Evolutionary conservation across 2,329 filamentous ascomycete genomes (phyloP), one percentile per base, ranked within the genome.

Genomic region (Fusarium lateritium): DNA sequence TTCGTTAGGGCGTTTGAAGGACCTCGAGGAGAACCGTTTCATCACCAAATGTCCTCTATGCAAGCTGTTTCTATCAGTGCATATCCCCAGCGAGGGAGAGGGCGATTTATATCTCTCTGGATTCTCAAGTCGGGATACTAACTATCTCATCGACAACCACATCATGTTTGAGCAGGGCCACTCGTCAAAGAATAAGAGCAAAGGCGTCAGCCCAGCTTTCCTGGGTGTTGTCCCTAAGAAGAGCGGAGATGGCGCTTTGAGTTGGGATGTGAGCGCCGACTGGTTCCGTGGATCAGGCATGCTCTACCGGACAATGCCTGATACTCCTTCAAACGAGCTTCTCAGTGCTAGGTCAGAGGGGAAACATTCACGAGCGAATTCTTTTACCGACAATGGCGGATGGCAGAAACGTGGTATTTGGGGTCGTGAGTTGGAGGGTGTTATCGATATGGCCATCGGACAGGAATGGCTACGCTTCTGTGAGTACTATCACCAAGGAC

Each of bases 401-500:
- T 76, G 76, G 76, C 47, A 72, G 42, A 76, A 76, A 49, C 74
- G 74, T 19, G 78, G 77, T 2, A 75, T 79, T 13, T 79, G 78
- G 78, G 78, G 78, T 4, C 72, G 78, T 0, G 77, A 79, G 24
- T 66, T 79, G 14, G 75, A 70, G 15, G 67, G 67, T 13, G 49
- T 53, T 5, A 76, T 76, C 26, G 78, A 79, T 51, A 71, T 79
- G 69, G 47, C 67, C 1, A 50, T 79, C 9, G 77, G 72, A 2
- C 71, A 73, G 19, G 76, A 79, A 17, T 79, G 78, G 78, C 47
- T 79, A 21, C 73, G 74, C 19, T 79, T 78, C 53, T 79, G 78
- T 60, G 75, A 78, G 50, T 72, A 67, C 6, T 74, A 78, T 26
- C 78, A 79, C 55, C 73, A 74, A 39, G 76, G 73, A 21, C 75